phyloP scores from a whole-genome alignment of 805 yeast species.

The Maudiozyma serrabonitensis region DNA sequence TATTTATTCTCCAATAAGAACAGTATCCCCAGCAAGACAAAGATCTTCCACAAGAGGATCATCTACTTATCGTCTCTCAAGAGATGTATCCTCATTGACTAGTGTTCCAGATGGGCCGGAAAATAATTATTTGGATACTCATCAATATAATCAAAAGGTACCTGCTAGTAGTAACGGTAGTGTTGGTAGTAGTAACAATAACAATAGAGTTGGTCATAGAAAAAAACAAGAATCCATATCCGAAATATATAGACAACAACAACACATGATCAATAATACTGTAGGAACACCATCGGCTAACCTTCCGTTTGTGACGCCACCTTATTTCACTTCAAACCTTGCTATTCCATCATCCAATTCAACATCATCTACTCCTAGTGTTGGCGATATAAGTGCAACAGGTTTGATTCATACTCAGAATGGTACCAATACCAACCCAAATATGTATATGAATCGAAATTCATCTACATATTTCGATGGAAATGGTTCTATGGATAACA shows the following conservation, averaged over 20 bases:
- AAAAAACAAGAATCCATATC: constrained; percentile 27
- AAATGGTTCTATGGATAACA: background rate
- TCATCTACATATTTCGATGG: background rate
- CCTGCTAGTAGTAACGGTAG: background rate
- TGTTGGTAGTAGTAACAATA: constrained; percentile 2
- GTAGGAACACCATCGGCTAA: constrained; percentile 7
- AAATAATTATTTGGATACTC: constrained; percentile 18
- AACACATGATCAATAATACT: background rate
- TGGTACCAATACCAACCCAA: background rate
- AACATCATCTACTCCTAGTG: constrained; percentile 8
- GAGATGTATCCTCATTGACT: constrained; percentile 19
- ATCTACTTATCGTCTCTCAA: constrained; percentile 19
- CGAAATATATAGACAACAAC: constrained; percentile 10
- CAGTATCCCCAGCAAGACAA: constrained; percentile 25
- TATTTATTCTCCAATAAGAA: constrained; percentile 24
- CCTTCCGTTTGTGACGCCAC: constrained; percentile 6
- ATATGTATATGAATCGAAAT: background rate
- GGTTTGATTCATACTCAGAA: background rate
- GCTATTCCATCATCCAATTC: constrained; percentile 3
- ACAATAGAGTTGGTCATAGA: constrained; percentile 13
- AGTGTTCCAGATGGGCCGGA: constrained; percentile 12
- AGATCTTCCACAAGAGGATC: constrained; percentile 23
- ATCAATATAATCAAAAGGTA: constrained; percentile 2
- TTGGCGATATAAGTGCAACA: background rate
- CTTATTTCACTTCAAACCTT: constrained; percentile 5